Evolutionary conservation across 805 yeast genomes (phyloP), one percentile per base, ranked within the genome.

Genomic region (Suhomyces canberraensis): DNA sequence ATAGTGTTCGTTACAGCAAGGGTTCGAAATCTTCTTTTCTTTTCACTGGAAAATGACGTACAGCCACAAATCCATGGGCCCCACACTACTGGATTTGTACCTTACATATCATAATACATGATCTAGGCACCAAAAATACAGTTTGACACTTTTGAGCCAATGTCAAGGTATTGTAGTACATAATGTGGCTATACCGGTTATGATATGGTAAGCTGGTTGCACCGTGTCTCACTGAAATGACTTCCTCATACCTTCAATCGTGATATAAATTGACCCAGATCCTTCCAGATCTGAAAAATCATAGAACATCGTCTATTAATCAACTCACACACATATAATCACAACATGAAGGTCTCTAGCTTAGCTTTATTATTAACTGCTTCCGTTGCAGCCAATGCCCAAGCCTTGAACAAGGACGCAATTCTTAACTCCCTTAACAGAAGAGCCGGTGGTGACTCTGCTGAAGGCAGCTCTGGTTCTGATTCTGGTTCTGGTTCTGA

Each of bases 331-430:
- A 11, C 18, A 13, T 17, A 13, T 16, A 20, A 29, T 17, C 15
- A 14, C 36, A 36, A 16, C 27, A 44, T 44, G 47, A 44, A 40
- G 39, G 25, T 36, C 27, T 33, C 47, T 18, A 35, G 36, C 28
- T 25, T 44, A 24, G 35, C 48, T 19, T 35, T 44, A 29, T 21
- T 37, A 16, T 36, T 44, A 21, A 22, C 48, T 33, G 46, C 47
- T 25, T 28, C 50, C 29, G 38, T 40, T 29, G 40, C 45, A 11
- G 36, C 31, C 41, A 25, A 32, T 31, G 43, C 37, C 16, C 35
- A 35, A 11, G 36, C 16, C 20, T 17, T 36, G 16, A 24, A 16
- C 22, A n/a, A n/a, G n/a, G n/a, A n/a, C n/a, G n/a, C n/a, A n/a
- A n/a, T n/a, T n/a, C n/a, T n/a, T n/a, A n/a, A 31, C 27, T 11